A percentile compares a stretch with the other conserved stretches of the same genome.
Evolutionary conservation across 352 stramenopile species (phyloP).

Genomic region (Globisporangium takayamanum): DNA sequence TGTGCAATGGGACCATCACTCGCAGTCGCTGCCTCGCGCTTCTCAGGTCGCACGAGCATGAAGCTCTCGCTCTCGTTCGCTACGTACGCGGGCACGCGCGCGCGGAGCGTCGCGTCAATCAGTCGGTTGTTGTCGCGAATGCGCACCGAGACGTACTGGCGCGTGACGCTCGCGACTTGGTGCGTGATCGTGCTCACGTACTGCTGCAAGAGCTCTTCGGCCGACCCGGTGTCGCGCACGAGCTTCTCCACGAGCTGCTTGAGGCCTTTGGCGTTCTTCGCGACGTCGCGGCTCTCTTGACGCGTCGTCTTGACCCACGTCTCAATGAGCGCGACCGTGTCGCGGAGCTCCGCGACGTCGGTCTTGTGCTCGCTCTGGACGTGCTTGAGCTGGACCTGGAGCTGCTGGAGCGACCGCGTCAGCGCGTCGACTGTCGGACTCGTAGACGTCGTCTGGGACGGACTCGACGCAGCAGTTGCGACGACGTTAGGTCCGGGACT

Average conservation of each 20-base stretch:
- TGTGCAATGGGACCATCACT: conserved; percentile 3
- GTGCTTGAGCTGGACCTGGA: conserved; percentile 32
- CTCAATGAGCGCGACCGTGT: conserved; percentile 38
- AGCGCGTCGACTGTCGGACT: conserved; percentile 4
- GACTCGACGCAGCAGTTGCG: not conserved
- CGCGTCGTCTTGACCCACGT: conserved; percentile 29
- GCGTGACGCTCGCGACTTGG: conserved; percentile 74
- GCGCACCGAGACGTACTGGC: conserved; percentile 71
- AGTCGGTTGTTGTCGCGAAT: conserved; percentile 81
- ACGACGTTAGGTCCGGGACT: not conserved
- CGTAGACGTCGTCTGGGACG: not conserved
- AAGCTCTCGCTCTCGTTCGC: conserved; percentile 64
- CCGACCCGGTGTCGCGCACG: conserved; percentile 61
- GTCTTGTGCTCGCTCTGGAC: conserved; percentile 32
- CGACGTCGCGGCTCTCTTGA: conserved; percentile 37
- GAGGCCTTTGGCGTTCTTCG: conserved; percentile 45
- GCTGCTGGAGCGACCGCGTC: conserved; percentile 22
- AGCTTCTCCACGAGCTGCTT: conserved; percentile 76
- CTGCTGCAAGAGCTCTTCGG: conserved; percentile 67
- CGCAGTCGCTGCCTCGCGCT: conserved; percentile 15
- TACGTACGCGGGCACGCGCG: conserved; percentile 58
- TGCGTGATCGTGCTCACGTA: conserved; percentile 84
- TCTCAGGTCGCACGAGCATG: conserved; percentile 54
- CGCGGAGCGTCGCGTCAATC: conserved; percentile 65
- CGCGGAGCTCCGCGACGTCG: conserved; percentile 24